phyloP scores from a whole-genome alignment of 441 rosid species.

The Gossypium lobatum region DNA sequence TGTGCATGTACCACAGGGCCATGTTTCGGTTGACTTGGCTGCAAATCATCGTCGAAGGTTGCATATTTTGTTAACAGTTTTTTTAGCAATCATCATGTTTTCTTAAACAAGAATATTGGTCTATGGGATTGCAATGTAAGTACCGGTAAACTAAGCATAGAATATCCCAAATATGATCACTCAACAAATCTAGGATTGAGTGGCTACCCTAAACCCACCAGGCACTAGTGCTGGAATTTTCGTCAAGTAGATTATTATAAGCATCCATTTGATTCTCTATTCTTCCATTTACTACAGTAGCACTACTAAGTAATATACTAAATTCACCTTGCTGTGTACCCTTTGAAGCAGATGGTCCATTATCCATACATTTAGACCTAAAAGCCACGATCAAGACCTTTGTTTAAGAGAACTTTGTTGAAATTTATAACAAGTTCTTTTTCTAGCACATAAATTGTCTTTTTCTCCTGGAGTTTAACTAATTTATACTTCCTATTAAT shows the following conservation, averaged over 20 bases:
- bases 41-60: background rate
- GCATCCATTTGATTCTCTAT: background rate
- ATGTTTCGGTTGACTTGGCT: too few relatives aligned
- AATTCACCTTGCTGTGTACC: conserved; percentile 44
- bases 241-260: background rate
- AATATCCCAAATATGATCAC: background rate
- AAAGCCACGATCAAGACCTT: conserved; percentile 65
- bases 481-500: conserved; percentile 46
- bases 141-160: background rate
- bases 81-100: too few relatives aligned
- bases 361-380: conserved; percentile 51
- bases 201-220: background rate
- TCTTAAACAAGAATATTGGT: too few relatives aligned
- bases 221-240: background rate
- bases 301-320: background rate
- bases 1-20: background rate
- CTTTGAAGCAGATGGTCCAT: conserved; percentile 22
- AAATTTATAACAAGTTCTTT: conserved; percentile 37
- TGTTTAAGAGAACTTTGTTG: conserved; percentile 44
- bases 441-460: conserved; percentile 31
- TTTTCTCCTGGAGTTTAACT: conserved; percentile 39
- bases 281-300: background rate
- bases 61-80: too few relatives aligned
- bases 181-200: background rate
- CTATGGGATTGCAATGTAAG: background rate